Base-by-base conservation (phyloP, 2,329 filamentous ascomycete genomes). In the Dryadomyces quercivorus region DNA sequence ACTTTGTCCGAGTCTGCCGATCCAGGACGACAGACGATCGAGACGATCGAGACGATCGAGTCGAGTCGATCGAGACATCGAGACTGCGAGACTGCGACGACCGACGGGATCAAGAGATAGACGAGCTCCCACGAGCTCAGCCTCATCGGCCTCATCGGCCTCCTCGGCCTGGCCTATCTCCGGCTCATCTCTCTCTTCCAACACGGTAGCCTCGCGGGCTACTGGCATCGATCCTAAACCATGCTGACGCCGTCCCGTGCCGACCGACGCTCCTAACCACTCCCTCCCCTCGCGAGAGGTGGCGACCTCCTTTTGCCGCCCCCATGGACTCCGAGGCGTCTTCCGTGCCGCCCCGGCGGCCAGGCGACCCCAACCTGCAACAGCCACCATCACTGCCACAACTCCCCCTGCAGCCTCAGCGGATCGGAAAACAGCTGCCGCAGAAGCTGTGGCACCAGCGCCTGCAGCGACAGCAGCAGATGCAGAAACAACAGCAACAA, bases 371-470 rank as follows among this genome's bases (percentile, higher is more conserved):
- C 5, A 13, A 49, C 12, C 13, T 36, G 12, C 49, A 50, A n/a
- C 49, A 18, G 5, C 49, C 18, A n/a, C 49, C 38, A 22, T 15
- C 20, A 16, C 49, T 21, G 20, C 49, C 36, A 15, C 18, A 26
- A 18, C 12, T 16, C 8, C 36, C 10, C 20, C 20, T 18, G 5
- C 44, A 13, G 44, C 18, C 22, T 21, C 26, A 46, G 4, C 49
- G 51, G 15, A 45, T 22, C 34, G 53, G 55, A 15, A 57, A 56
- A 45, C 57, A 54, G 43, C 48, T 49, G 31, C 54, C 55, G 13
- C 55, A 57, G 38, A 55, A 57, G 36, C 20, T 56, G 31, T 55
- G 54, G 50, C 56, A 51, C 34, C 45, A 55, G 16, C 53, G 40
- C 21, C 48, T 54, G 49, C 57, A 57, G 43, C 48, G 51, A 21